phyloP scores from a whole-genome alignment of 805 yeast genomes.

The Kregervanrija pseudodelftensis region DNA sequence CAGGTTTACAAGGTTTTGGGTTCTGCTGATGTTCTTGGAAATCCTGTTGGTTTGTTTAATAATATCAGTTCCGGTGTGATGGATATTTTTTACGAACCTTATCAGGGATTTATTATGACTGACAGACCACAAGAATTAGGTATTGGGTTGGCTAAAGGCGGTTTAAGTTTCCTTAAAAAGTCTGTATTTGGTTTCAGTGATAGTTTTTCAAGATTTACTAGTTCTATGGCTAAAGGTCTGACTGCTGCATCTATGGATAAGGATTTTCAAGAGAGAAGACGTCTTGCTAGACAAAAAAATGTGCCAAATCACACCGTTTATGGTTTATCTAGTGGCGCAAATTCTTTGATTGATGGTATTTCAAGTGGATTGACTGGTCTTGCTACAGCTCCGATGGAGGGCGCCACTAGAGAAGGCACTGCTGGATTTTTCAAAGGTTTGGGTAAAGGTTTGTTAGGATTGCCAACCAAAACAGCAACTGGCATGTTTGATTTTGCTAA shows the following conservation, averaged over 20 bases:
- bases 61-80: conserved; percentile 90
- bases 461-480: conserved; percentile 95
- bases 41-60: conserved; percentile 94
- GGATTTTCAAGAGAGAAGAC: conserved; percentile 78
- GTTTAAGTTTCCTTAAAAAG: conserved; percentile 86
- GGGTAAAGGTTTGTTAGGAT: conserved; percentile 90
- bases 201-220: conserved; percentile 86
- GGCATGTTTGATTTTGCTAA: conserved; percentile 91
- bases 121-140: conserved; percentile 96
- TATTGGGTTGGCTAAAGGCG: conserved; percentile 93
- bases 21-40: conserved; percentile 92
- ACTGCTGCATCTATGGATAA: conserved; percentile 86
- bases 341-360: conserved; percentile 78
- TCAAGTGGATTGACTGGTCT: conserved; percentile 86
- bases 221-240: conserved; percentile 89
- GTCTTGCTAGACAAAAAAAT: conserved; percentile 68
- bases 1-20: conserved; percentile 92
- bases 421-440: conserved; percentile 88
- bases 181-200: conserved; percentile 93
- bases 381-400: conserved; percentile 85
- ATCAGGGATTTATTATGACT: conserved; percentile 87
- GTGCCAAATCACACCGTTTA: conserved; percentile 78
- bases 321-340: conserved; percentile 81
- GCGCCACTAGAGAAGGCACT: conserved; percentile 85
- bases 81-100: conserved; percentile 96